These are phyloP conservation scores for Fusarium sublunatum DNA, from an alignment of 2,329 filamentous ascomycete species.

Conservation along the genomic window DNA sequence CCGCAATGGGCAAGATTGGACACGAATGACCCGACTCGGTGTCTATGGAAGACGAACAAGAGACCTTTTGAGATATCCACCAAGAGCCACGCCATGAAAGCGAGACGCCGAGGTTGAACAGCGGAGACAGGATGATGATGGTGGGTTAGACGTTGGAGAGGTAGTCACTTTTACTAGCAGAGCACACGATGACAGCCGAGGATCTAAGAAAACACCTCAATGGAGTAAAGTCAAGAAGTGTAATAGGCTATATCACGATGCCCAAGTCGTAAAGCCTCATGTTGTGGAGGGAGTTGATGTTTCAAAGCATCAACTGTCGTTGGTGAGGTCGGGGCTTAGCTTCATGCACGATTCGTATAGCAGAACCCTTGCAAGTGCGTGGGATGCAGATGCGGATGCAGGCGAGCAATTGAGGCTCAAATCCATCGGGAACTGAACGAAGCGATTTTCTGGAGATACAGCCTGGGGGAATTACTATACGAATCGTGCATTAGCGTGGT, in stretches of 20 bases:
- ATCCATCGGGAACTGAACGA: conserved; percentile 13
- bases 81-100: conserved; percentile 6
- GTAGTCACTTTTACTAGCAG: neutral
- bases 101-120: conserved; percentile 4
- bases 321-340: conserved; percentile 36
- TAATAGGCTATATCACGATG: conserved; percentile 20
- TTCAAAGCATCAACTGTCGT: conserved; percentile 20
- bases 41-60: neutral
- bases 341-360: conserved; percentile 47
- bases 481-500: conserved; percentile 32
- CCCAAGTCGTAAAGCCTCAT: conserved; percentile 10
- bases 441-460: conserved; percentile 5
- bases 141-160: neutral
- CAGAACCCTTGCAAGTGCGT: conserved; percentile 25
- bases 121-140: conserved; percentile 8
- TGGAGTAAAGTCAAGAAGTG: neutral
- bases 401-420: conserved; percentile 41
- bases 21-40: conserved; percentile 2
- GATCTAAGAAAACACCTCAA: conserved; percentile 1
- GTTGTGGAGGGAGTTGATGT: conserved; percentile 18
- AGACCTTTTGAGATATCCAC: conserved; percentile 4
- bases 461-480: conserved; percentile 35
- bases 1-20: neutral
- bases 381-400: conserved; percentile 1
- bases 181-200: neutral